Conservation (phyloP, 2,329 filamentous ascomycete genomes). For the Penicillium digitatum region DNA sequence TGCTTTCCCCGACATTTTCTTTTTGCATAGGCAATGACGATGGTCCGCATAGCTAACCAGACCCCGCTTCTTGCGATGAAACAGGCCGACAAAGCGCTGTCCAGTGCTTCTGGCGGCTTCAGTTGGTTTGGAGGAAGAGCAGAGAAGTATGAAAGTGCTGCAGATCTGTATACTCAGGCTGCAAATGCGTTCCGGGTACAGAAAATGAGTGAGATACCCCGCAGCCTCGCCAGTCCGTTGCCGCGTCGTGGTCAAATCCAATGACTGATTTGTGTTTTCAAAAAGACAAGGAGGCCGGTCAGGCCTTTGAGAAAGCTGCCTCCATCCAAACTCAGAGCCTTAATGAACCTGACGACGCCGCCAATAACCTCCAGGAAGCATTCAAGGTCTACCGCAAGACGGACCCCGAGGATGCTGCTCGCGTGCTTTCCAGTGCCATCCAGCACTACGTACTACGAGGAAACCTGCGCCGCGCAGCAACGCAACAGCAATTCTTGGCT, state of each 20-base stretch:
- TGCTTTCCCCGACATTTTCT: conserved; percentile 12
- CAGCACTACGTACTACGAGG: conserved; percentile 82
- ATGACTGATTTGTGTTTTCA: background rate
- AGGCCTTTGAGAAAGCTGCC: conserved; percentile 83
- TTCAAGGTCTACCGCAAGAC: conserved; percentile 93
- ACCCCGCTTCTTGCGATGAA: conserved; percentile 16
- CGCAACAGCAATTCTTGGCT: conserved; percentile 82
- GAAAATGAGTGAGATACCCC: conserved; percentile 62
- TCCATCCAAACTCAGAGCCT: conserved; percentile 72
- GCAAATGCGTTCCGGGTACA: conserved; percentile 89
- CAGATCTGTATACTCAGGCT: conserved; percentile 80
- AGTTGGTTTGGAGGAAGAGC: conserved; percentile 81
- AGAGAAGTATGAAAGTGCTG: conserved; percentile 86
- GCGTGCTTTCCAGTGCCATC: conserved; percentile 75
- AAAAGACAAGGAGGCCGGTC: conserved; percentile 76
- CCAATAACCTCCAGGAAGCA: conserved; percentile 81
- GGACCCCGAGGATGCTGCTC: conserved; percentile 74
- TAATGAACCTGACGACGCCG: conserved; percentile 88
- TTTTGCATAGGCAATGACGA: conserved; percentile 25
- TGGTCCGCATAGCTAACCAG: conserved; percentile 26
- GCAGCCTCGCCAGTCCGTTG: conserved; percentile 1
- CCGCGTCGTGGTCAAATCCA: background rate
- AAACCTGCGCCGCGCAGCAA: conserved; percentile 85
- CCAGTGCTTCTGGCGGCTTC: conserved; percentile 74
- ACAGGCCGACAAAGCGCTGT: conserved; percentile 80